Base-by-base conservation (phyloP, 129 eudicot genomes). In the Artemisia argyi region DNA sequence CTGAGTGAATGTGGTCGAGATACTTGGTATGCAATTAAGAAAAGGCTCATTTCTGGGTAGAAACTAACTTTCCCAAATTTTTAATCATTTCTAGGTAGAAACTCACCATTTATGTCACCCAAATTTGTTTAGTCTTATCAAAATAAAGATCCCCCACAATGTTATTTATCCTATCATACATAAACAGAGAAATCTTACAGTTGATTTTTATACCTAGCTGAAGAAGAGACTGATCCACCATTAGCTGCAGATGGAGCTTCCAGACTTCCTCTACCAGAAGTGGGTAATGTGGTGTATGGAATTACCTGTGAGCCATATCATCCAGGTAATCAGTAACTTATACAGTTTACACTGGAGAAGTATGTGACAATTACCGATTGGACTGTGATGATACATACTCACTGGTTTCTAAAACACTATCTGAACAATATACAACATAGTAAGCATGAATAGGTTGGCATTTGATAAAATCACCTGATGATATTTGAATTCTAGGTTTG, bases 401-500 rank as follows among this genome's bases (percentile, higher is more conserved):
- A 19, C 18, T 20, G 32, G 42, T 59, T 58, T 68, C 52, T 46
- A 59, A 20, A 14, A 50, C 64, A 50, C 16, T 51, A 19, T 30
- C 47, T 14, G 42, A 28, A 11, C 17, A 28, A 22, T 11, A 28
- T 28, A 14, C 35, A 30, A 30, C 35, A 61, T 61, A 64, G 54
- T 28, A 26, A 55, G 32, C 12, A 56, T 18, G 28, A 48, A 62
- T 39, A 65, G 53, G 8, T 22, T 39, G 56, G 30, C 50, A 17
- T 64, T 26, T 64, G 24, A 19, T 20, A 61, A 62, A 78, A 79
- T 78, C 76, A 87, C 98, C 96, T 85, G 86, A 52, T 74, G 89
- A 76, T 80, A 83, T 83, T 75, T 83, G 75, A 89, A 81, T 55
- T 94, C 93, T 30, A 88, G 80, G 61, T 83, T 86, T 42, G 86